These are phyloP conservation scores for Petunia hybrid DNA, from an alignment of 305 asterid species.

Conservation along the genomic window DNA sequence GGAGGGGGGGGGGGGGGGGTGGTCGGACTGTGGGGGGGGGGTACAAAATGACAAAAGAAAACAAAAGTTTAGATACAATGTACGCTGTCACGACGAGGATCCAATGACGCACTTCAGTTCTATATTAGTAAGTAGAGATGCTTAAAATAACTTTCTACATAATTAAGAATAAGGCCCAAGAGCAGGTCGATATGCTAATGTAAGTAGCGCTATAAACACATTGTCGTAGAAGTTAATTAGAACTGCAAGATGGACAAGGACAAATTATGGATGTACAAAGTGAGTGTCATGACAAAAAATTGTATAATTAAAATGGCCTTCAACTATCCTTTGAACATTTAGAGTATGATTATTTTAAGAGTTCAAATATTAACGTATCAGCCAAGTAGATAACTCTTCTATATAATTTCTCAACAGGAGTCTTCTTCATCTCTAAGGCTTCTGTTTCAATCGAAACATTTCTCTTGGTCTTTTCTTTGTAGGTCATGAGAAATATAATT, in stretches of 20 bases:
- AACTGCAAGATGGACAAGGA: background rate
- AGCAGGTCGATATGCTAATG: conserved; percentile 27
- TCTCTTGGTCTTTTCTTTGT: no score
- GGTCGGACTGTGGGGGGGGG: no score
- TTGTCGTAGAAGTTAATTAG: background rate
- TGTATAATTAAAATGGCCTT: background rate
- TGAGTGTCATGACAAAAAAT: conserved; percentile 14
- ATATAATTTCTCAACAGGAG: no score
- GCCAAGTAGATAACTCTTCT: no score
- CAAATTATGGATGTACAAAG: conserved; percentile 6
- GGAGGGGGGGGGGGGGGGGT: no score
- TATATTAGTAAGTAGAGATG: background rate
- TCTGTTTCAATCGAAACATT: no score
- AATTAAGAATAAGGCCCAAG: background rate
- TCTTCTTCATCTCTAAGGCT: no score
- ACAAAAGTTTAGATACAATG: background rate
- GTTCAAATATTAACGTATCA: no score
- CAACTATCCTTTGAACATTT: background rate
- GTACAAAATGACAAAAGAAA: background rate
- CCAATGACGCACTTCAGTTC: background rate
- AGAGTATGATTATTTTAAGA: background rate
- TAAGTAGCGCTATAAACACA: conserved; percentile 14
- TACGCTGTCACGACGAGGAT: background rate
- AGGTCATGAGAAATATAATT: no score
- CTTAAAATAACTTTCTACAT: background rate